These are phyloP conservation scores for Phytophthora pini DNA, from an alignment of 352 stramenopile species.

Conservation along the genomic window DNA sequence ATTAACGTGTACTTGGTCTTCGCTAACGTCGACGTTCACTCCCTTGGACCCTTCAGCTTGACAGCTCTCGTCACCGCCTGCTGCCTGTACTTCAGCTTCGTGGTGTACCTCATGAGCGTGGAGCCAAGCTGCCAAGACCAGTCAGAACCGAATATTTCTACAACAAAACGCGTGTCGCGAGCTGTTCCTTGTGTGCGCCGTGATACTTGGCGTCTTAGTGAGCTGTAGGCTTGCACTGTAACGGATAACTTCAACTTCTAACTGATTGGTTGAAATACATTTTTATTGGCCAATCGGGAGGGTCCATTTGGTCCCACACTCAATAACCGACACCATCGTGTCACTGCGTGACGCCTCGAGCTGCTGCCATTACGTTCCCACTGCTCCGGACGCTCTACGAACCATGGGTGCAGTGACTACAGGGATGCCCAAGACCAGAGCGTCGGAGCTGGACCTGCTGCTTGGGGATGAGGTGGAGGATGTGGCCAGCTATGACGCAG, in stretches of 20 bases:
- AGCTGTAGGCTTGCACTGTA: background rate
- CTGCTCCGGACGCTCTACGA: background rate
- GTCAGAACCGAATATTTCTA: background rate
- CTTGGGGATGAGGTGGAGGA: constrained; percentile 37
- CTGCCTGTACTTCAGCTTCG: background rate
- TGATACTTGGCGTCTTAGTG: background rate
- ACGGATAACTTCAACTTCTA: constrained; percentile 9
- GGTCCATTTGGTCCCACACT: constrained; percentile 7
- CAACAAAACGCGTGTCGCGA: background rate
- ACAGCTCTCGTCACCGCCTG: background rate
- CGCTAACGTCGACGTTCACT: background rate
- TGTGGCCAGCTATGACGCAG: constrained; percentile 43
- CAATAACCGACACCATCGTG: constrained; percentile 3
- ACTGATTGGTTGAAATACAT: constrained; percentile 6
- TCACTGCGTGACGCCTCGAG: background rate
- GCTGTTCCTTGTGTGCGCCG: background rate
- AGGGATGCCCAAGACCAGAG: constrained; percentile 26
- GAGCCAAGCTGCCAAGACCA: background rate
- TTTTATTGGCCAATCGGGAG: constrained; percentile 8
- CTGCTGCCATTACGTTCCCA: background rate
- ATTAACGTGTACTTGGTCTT: background rate
- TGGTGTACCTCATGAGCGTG: background rate
- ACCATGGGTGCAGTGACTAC: constrained; percentile 12
- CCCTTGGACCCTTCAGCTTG: background rate
- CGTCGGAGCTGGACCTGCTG: constrained; percentile 41